phyloP scores from a whole-genome alignment of 2,329 filamentous ascomycete genomes.

The Berkeleyomyces rouxiae region DNA sequence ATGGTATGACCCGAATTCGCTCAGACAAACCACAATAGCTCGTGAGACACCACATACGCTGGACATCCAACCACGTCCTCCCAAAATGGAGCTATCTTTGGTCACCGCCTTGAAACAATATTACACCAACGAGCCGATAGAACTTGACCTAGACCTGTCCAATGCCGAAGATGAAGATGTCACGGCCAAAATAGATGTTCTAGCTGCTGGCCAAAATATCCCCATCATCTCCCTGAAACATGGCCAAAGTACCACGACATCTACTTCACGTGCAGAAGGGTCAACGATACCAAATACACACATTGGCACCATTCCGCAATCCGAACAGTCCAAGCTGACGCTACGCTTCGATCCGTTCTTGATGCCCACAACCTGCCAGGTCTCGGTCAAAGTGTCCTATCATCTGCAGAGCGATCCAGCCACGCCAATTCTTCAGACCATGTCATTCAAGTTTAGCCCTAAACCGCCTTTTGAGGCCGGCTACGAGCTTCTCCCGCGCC shows the following conservation, averaged over 20 bases:
- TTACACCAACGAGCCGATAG: conserved; percentile 68
- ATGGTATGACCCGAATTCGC: conserved; percentile 33
- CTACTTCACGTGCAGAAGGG: conserved; percentile 24
- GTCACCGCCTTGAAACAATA: conserved; percentile 50
- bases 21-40: conserved; percentile 28
- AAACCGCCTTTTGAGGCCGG: conserved; percentile 80
- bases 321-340: conserved; percentile 26
- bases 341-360: conserved; percentile 35
- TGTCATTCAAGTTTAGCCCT: conserved; percentile 52
- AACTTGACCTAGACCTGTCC: conserved; percentile 49
- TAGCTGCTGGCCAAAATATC: conserved; percentile 42
- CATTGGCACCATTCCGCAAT: conserved; percentile 32
- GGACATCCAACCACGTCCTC: conserved; percentile 70
- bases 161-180: conserved; percentile 77
- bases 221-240: conserved; percentile 30
- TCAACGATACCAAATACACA: conserved; percentile 26
- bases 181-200: conserved; percentile 51
- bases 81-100: conserved; percentile 67
- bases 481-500: conserved; percentile 67
- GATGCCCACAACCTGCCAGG: conserved; percentile 40
- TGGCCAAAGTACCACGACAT: conserved; percentile 21
- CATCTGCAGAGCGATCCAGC: conserved; percentile 62
- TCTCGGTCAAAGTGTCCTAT: conserved; percentile 62
- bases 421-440: conserved; percentile 62
- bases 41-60: conserved; percentile 39